Evolutionary conservation across 2,329 filamentous ascomycete species (phyloP), one percentile per base, ranked within the genome.

Genomic region (Fusarium chuoi): DNA sequence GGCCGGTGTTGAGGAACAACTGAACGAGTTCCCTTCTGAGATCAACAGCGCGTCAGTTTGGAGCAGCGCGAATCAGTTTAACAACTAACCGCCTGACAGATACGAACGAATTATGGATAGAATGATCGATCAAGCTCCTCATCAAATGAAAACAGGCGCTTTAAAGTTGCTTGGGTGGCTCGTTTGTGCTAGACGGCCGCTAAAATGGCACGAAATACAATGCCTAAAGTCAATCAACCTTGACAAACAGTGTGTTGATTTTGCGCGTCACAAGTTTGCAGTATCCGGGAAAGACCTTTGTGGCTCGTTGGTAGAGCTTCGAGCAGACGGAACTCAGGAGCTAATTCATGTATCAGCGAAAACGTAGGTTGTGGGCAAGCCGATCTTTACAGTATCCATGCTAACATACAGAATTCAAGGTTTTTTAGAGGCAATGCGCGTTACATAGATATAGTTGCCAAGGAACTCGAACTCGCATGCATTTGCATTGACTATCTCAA

Each of bases 311-410:
- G 33, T 54, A 0, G n/a, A 54, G 0, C 7, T 26, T 0, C 35
- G 18, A 12, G 22, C 0, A 0, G 49, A 54, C 8, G 49, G n/a
- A 3, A 54, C 49, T 0, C 17, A 39, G 5, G 49, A 54, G 17
- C 18, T 54, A 0, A 26, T 54, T 8, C 49, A 54, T 15, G 3
- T 6, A 6, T 30, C 46, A 0, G 46, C 20, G 0, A 49, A 49
- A n/a, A 0, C 6, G 46, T 49, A 18, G 1, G 46, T n/a, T 17
- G 1, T 4, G 0, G 6, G 4, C 1, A 1, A 46, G 46, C 10
- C 3, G 0, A 3, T 2, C 10, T 12, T 3, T 12, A 0, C 6
- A 30, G 6, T 0, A 7, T 28, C 26, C 26, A 28, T 28, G 26
- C 26, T 28, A 28, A 28, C 26, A 28, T 28, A 28, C 26, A 28